Evolutionary conservation across 192 early-diverging fungal genomes (phyloP).

Genomic region (Backusella tarrabulga): DNA sequence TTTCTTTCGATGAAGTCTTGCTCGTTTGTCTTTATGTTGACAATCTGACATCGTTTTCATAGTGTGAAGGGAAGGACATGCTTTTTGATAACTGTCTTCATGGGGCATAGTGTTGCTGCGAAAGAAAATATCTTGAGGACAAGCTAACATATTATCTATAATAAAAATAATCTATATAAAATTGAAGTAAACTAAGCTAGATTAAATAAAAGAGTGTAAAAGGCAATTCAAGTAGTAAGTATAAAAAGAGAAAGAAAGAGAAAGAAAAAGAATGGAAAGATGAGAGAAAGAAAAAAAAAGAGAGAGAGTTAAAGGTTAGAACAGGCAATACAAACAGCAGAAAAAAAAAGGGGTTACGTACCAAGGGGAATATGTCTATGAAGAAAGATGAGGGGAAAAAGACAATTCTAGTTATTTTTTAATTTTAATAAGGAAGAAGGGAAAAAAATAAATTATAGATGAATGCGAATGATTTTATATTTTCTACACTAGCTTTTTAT

Average conservation of each 20-base stretch:
- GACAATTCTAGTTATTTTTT: constrained; percentile 5
- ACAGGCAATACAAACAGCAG: not conserved
- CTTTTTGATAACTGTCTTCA: not conserved
- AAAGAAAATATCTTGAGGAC: constrained; percentile 33
- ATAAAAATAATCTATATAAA: not conserved
- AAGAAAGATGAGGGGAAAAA: constrained; percentile 5
- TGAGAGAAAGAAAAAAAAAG: not conserved
- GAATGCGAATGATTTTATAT: constrained; percentile 5
- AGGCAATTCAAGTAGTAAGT: not conserved
- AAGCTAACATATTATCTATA: constrained; percentile 27
- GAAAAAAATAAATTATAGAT: not conserved
- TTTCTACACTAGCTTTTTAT: constrained; percentile 1
- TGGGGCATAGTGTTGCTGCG: constrained; percentile 11
- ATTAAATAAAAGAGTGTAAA: constrained; percentile 1
- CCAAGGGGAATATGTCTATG: constrained; percentile 4
- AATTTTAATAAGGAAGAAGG: constrained; percentile 6
- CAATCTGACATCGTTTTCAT: constrained; percentile 1
- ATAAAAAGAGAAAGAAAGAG: constrained; percentile 13
- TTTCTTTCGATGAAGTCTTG: constrained; percentile 9
- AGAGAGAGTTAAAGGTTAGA: not conserved
- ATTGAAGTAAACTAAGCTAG: not conserved
- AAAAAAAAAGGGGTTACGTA: not conserved
- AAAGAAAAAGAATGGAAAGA: constrained; percentile 7
- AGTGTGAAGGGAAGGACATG: not conserved
- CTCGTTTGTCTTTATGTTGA: constrained; percentile 12